phyloP scores from a whole-genome alignment of 495 filamentous ascomycete genomes.

The Tuber calosporum region DNA sequence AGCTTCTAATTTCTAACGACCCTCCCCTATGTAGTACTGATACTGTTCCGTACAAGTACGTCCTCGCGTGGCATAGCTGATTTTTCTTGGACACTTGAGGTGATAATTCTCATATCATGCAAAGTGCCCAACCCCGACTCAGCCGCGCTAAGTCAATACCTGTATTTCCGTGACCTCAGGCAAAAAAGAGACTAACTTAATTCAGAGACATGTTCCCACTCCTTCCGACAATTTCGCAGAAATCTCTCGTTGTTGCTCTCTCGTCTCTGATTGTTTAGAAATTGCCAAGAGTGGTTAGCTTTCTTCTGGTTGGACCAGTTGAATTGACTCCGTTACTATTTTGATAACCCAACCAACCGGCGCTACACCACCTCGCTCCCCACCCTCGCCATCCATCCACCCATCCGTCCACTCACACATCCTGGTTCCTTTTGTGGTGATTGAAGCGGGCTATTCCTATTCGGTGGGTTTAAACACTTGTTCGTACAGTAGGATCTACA shows the following conservation, averaged over 20 bases:
- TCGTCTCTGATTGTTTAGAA: not conserved
- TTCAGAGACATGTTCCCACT: not conserved
- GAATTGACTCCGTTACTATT: constrained; percentile 3
- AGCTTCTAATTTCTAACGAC: too few relatives aligned
- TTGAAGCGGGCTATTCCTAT: not conserved
- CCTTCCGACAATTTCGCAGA: not conserved
- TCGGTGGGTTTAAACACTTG: not conserved
- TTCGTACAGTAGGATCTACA: not conserved
- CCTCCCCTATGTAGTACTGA: too few relatives aligned
- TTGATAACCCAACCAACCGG: not conserved
- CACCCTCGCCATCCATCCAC: not conserved
- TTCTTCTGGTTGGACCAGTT: not conserved
- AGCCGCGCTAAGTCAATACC: not conserved
- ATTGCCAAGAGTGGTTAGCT: not conserved
- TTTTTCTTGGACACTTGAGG: not conserved
- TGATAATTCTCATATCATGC: not conserved
- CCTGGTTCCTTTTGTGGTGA: not conserved
- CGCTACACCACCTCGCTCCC: not conserved
- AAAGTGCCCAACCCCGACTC: not conserved
- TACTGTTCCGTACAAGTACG: too few relatives aligned
- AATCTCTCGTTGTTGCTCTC: not conserved
- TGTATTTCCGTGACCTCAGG: too few relatives aligned
- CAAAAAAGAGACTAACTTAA: not conserved
- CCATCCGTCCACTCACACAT: not conserved
- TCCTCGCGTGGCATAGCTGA: not conserved